Percentiles rank a stretch among this genome's conserved stretches.
Conservation (phyloP, 1,139 yeast genomes). For the Nakaseomyces kungkrabaensis region DNA sequence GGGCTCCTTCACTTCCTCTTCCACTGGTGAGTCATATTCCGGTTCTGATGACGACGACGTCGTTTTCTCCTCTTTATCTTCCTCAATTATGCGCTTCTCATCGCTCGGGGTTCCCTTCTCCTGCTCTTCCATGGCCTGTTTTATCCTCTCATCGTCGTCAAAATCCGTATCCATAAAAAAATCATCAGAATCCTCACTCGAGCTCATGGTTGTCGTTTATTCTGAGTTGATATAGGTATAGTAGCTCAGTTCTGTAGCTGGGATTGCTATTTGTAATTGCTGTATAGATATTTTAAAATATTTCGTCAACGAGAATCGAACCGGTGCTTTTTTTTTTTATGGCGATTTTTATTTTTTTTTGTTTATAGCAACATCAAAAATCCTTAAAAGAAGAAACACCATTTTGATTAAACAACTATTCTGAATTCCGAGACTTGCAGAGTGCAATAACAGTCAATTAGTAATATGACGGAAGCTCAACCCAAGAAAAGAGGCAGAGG, state of each 20-base stretch:
- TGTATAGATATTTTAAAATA: background rate
- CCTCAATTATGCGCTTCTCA: background rate
- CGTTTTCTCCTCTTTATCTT: background rate
- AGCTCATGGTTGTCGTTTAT: background rate
- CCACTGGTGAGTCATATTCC: background rate
- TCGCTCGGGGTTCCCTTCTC: no score
- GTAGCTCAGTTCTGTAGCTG: no score
- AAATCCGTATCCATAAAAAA: slow-evolving; percentile 4
- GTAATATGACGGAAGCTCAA: background rate
- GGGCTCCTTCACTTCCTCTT: background rate
- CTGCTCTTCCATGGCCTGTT: background rate
- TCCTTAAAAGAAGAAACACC: no score
- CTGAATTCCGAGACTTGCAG: no score
- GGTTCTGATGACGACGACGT: background rate
- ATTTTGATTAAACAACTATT: no score
- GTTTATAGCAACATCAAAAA: no score
- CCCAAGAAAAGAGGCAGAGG: slow-evolving; percentile 9
- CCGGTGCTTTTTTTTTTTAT: background rate
- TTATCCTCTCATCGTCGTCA: slow-evolving; percentile 8
- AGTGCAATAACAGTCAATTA: no score
- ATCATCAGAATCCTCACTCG: slow-evolving; percentile 1
- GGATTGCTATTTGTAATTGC: no score
- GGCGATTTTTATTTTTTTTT: background rate
- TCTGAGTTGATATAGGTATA: no score
- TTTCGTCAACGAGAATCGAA: background rate